Percentiles rank a stretch among this genome's conserved stretches.
Evolutionary conservation across 1,284 basidiomycete genomes (phyloP).

Genomic region (Papiliotrema laurentii): DNA sequence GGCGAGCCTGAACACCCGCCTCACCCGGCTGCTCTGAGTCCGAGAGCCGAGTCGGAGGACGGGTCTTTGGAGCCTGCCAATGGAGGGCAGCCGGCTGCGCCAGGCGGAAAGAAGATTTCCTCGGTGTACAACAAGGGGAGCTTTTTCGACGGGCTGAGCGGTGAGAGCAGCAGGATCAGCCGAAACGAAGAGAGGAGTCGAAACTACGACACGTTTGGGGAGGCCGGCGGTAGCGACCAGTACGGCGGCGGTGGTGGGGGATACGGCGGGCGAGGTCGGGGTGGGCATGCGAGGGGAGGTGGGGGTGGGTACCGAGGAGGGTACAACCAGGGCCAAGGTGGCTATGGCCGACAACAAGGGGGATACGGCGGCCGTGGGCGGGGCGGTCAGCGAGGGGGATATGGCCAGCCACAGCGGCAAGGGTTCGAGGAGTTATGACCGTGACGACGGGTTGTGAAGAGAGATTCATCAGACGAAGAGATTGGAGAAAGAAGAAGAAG

Average conservation of each 20-base stretch:
- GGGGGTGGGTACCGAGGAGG: constrained; percentile 6
- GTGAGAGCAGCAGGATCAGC: constrained; percentile 27
- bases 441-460: not conserved
- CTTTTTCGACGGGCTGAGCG: constrained; percentile 41
- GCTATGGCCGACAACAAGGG: not conserved
- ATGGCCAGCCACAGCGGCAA: constrained; percentile 2
- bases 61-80: not conserved
- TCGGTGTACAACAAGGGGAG: constrained; percentile 35
- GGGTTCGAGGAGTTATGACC: not conserved
- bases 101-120: not conserved
- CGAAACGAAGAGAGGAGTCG: constrained; percentile 40
- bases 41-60: no score
- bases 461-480: not conserved
- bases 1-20: constrained; percentile 20
- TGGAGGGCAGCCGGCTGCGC: not conserved
- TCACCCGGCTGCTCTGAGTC: constrained; percentile 16
- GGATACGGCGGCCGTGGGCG: constrained; percentile 7
- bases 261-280: constrained; percentile 11
- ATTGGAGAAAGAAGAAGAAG: constrained; percentile 1
- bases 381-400: constrained; percentile 11
- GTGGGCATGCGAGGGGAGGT: constrained; percentile 16
- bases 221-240: constrained; percentile 27
- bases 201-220: constrained; percentile 45
- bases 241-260: constrained; percentile 1
- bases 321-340: not conserved